Evolutionary conservation across 2,329 filamentous ascomycete genomes (phyloP), one percentile per base, ranked within the genome.

Genomic region (Xylariaceae sp.): DNA sequence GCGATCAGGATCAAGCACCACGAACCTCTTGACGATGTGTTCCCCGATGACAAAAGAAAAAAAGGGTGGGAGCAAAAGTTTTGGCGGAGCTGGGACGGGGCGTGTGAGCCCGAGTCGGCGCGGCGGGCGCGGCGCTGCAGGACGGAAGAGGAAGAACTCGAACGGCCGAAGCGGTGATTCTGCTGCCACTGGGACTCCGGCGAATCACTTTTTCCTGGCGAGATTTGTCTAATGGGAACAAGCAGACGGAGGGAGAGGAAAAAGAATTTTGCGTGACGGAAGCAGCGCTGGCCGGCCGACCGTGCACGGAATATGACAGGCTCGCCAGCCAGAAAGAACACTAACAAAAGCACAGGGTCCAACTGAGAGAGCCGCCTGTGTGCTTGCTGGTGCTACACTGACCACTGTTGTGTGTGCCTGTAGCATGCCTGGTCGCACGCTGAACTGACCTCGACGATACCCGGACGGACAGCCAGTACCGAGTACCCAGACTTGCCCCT

Each of bases 241-340:
- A 1, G 8, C 35, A 11, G 55, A 30, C 50, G 56, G 56, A 61
- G 55, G 64, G 58, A 58, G 58, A 64, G 67, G 67, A 68, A 69
- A 70, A 69, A 68, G 64, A 68, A 68, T 68, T 70, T 69, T 69
- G 65, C 64, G 66, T 54, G 54, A 50, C 49, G 9, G 30, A 3
- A 51, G 23, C 49, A 50, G 13, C 13, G 10, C 13, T n/a, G n/a
- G 52, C 42, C 39, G 11, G 23, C 23, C 23, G 23, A 30, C 23
- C 23, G 23, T 30, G 23, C 5, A 30, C 23, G 23, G 23, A 30
- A 30, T 30, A 30, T 5, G 3, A 30, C 23, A 30, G 23, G 23
- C 23, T 30, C 23, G 23, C 23, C 23, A 30, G 23, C 23, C 23
- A 30, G 23, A 5, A 30, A 30, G 23, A 30, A 30, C 23, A 30